Percentiles rank a stretch among this genome's conserved stretches.
Conservation (phyloP, 495 filamentous ascomycete species). For the Trypethelium eluteriae region DNA sequence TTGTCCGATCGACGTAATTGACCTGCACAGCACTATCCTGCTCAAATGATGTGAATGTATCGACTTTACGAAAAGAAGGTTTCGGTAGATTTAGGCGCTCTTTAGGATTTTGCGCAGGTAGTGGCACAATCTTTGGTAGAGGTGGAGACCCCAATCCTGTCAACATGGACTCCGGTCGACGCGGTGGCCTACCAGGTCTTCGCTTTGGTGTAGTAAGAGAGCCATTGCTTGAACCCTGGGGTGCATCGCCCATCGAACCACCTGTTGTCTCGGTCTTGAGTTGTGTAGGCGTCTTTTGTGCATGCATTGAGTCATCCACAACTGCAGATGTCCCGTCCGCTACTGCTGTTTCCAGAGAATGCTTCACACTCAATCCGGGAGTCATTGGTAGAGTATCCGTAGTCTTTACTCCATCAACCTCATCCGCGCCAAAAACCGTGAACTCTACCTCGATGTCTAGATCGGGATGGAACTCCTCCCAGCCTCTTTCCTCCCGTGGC, state of each 20-base stretch:
- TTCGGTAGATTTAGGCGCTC: constrained; percentile 60
- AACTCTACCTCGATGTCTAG: constrained; percentile 78
- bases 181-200: constrained; percentile 54
- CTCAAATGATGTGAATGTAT: constrained; percentile 56
- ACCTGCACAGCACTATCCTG: constrained; percentile 50
- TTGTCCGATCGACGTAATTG: constrained; percentile 77
- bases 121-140: constrained; percentile 50
- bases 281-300: constrained; percentile 16
- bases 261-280: constrained; percentile 21
- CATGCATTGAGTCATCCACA: constrained; percentile 23
- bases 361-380: neutral
- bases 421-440: constrained; percentile 68
- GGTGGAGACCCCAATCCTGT: constrained; percentile 52
- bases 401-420: constrained; percentile 59
- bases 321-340: constrained; percentile 24
- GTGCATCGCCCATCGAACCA: constrained; percentile 34
- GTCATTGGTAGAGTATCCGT: neutral
- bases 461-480: constrained; percentile 94
- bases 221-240: constrained; percentile 3
- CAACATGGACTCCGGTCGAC: constrained; percentile 54
- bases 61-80: constrained; percentile 49
- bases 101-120: constrained; percentile 58
- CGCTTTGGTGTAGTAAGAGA: constrained; percentile 43
- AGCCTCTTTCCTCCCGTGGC: constrained; percentile 88
- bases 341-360: constrained; percentile 16